Base-by-base conservation (phyloP, 768 basidiomycete genomes). In the Suillus lakei region DNA sequence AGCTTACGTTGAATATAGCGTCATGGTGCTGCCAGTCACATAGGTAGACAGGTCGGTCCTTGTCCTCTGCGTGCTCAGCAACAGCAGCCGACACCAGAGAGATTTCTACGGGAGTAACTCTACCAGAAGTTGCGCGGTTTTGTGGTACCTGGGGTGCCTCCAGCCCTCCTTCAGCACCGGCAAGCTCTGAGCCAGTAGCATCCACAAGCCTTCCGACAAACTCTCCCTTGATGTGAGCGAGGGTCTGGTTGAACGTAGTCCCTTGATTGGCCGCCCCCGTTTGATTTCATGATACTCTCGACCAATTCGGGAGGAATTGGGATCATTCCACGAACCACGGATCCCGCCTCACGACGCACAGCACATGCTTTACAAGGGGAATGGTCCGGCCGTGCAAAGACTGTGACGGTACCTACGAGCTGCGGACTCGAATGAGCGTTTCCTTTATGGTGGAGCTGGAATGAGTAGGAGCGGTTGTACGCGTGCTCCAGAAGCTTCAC, bases 311-410 rank as follows among this genome's bases (percentile, higher is more conserved):
- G n/a, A 3, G 73, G 68, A 18, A 75, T 66, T 50, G 66, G 64
- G 61, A 75, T 77, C 26, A 75, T 63, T 6, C 76, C 74, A 32
- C 68, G 70, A 36, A 77, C 39, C 3, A 75, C 7, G 0, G 74
- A 44, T 21, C 61, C 64, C 0, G 51, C 54, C 8, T 60, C 62
- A n/a, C 74, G 72, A 15, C 74, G 70, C 9, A 41, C 15, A 18
- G 63, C 66, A 54, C 74, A 77, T 23, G 74, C 74, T 30, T 64
- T 66, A 60, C 74, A 77, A 6, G 74, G 67, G 0, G 75, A 70
- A 39, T 60, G 61, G 60, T 68, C 66, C 23, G 70, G 63, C n/a
- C 74, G 67, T 23, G 70, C 58, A 34, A 76, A 77, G 16, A 75
- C 74, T 8, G 72, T 61, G 46, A 69, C 46, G 30, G 51, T 63